Evolutionary conservation across 2,329 filamentous ascomycete genomes (phyloP), one percentile per base, ranked within the genome.

Genomic region (Xylaria sp.): DNA sequence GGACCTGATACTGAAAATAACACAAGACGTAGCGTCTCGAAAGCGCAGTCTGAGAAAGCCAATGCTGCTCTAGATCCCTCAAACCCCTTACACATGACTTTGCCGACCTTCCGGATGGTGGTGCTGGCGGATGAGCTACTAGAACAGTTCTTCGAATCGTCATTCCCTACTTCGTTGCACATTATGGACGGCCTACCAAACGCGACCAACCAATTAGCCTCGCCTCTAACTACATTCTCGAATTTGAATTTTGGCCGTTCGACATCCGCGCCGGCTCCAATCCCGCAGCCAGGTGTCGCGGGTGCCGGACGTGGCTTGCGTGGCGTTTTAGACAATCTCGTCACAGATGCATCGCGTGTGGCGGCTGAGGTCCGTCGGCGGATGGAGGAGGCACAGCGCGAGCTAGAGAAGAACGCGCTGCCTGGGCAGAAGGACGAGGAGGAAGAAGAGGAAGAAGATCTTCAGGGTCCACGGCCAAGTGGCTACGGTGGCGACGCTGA

Each of bases 91-190:
- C 90, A 97, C 70, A 97, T 99, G 67, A 97, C 94, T 1, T 82
- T 99, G 1, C 94, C 94, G 1, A 99, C 94, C 0, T 99, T 99
- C 81, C 89, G 94, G 61, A 99, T 99, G 94, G 92, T 99, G 2
- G 90, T 99, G 8, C 84, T 99, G 7, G 94, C 94, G 40, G 94
- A 99, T 68, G 94, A 99, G 71, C 82, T 95, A 1, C 84, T 99
- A 5, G 93, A 99, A 67, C 90, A 95, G 63, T 99, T 99, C 75
- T 99, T 99, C 70, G 94, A 99, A 74, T 90, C 91, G 0, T 95
- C 92, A 39, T 97, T 97, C 75, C 91, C 93, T 0, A 86, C 90
- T 47, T 96, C 92, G 1, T 95, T 99, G 82, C 91, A 90, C 66
- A 86, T 97, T 43, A 87, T 90, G 20, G 89, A 95, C 11, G 81